Conservation (phyloP, 305 asterid genomes). For the Plantago lanceolata region DNA sequence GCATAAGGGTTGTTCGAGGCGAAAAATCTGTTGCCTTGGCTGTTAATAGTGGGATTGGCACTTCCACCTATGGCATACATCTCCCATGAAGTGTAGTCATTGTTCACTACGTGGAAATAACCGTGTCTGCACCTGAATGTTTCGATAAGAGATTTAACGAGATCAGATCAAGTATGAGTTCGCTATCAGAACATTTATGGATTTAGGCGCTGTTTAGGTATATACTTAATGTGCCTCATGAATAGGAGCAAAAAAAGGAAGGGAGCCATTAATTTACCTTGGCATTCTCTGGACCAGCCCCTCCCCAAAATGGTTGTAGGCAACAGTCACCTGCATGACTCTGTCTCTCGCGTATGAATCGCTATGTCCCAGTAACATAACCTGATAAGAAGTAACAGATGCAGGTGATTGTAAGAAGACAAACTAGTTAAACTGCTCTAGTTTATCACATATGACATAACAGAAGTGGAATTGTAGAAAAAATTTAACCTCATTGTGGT, state of each 20-base stretch:
- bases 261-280: slow-evolving; percentile 30
- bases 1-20: slow-evolving; percentile 69
- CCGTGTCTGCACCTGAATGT: slow-evolving; percentile 66
- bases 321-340: slow-evolving; percentile 71
- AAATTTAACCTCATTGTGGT: slow-evolving; percentile 53
- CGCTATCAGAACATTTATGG: background rate
- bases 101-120: slow-evolving; percentile 74
- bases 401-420: background rate
- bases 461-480: background rate
- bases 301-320: slow-evolving; percentile 72
- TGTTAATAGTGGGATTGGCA: slow-evolving; percentile 75
- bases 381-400: slow-evolving; percentile 31
- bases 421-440: background rate
- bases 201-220: too few relatives aligned
- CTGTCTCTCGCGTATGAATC: slow-evolving; percentile 55
- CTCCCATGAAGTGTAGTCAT: slow-evolving; percentile 74
- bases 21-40: slow-evolving; percentile 77
- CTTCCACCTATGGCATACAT: slow-evolving; percentile 89
- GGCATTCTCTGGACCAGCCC: slow-evolving; percentile 81
- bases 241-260: too few relatives aligned
- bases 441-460: too few relatives aligned
- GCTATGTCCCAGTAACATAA: slow-evolving; percentile 62
- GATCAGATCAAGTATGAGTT: background rate
- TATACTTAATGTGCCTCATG: too few relatives aligned
- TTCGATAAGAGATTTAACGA: background rate